Base-by-base conservation (phyloP, 2,329 filamentous ascomycete species). In the Colletotrichum tamarilloi region DNA sequence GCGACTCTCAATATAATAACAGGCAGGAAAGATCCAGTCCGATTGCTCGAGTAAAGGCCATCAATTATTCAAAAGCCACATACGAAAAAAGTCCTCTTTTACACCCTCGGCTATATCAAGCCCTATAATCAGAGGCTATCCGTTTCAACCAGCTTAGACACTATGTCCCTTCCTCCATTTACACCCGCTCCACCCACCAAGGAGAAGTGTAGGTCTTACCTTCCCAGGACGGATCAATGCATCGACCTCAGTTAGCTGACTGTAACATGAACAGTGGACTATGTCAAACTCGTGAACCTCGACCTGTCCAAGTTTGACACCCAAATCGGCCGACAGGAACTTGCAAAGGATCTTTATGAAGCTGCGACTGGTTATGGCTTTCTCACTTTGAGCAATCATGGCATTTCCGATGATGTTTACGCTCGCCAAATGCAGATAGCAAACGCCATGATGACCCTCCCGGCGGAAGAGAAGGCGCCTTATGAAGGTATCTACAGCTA, bases 271-370 rank as follows among this genome's bases (percentile, higher is more conserved):
- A 8, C 19, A 76, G 75, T 78, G 64, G 78, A 79, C 59, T 79
- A 78, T 72, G 76, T 78, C 38, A 74, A 79, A 22, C 75, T 79
- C 4, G 68, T 76, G 8, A 78, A 78, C 55, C 68, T 79, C 42
- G 78, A 79, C 56, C 74, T 79, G 62, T 75, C 77, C 38, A 77
- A 77, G 52, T 79, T 79, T 52, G 77, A 79, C 53, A 73, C 76
- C 64, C 80, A 79, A 5, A 66, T 3, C 2, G 72, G 69, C 22
- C 63, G 76, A 5, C 73, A 79, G 53, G 73, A 77, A 59, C 76
- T 83, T 9, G 78, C 79, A 9, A 74, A 68, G 12, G 63, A 75
- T 4, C 75, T 81, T n/a, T 80, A 77, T 60, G 76, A 81, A 42
- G 79, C 79, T 19, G 75, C 75, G 8, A 78, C 77, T 1, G 75